These are phyloP conservation scores for Xylariaceae sp. DNA, from an alignment of 2,329 filamentous ascomycete species.

Conservation along the genomic window DNA sequence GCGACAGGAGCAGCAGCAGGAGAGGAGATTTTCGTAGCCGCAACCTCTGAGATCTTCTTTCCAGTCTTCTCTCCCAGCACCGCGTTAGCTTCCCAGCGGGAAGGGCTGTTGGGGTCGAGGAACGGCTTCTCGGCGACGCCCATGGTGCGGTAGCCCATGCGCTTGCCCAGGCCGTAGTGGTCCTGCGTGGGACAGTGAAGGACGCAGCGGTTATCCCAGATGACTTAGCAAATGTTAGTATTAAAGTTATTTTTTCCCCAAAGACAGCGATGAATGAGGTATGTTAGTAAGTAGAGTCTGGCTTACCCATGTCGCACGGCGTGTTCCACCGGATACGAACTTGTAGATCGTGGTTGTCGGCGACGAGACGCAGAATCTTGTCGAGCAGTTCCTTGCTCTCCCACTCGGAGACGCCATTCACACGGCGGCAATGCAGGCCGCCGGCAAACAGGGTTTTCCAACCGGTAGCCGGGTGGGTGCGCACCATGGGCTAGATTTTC, in stretches of 20 bases:
- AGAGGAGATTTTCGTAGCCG: too few relatives aligned
- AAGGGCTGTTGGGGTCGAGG: conserved; percentile 49
- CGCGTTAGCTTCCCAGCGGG: conserved; percentile 48
- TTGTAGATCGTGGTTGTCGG: conserved; percentile 36
- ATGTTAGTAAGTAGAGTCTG: too few relatives aligned
- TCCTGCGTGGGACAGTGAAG: conserved; percentile 60
- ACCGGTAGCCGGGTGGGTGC: conserved; percentile 65
- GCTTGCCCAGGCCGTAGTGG: conserved; percentile 49
- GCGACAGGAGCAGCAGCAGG: too few relatives aligned
- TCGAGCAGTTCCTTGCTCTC: conserved; percentile 29
- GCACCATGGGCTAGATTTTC: conserved; percentile 60
- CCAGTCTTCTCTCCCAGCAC: too few relatives aligned
- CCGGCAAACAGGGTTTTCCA: conserved; percentile 55
- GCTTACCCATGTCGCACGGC: conserved; percentile 40
- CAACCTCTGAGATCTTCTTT: too few relatives aligned
- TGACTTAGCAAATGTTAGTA: too few relatives aligned
- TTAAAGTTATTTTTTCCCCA: too few relatives aligned
- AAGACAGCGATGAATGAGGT: too few relatives aligned
- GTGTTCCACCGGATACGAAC: conserved; percentile 40
- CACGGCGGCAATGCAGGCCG: conserved; percentile 31
- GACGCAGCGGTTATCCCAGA: conserved; percentile 60
- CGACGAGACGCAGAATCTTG: conserved; percentile 33
- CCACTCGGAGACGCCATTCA: conserved; percentile 31
- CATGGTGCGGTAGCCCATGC: conserved; percentile 51
- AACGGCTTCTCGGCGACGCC: conserved; percentile 55